Conservation (phyloP, 352 stramenopile genomes). For the Bremia lactucae region DNA sequence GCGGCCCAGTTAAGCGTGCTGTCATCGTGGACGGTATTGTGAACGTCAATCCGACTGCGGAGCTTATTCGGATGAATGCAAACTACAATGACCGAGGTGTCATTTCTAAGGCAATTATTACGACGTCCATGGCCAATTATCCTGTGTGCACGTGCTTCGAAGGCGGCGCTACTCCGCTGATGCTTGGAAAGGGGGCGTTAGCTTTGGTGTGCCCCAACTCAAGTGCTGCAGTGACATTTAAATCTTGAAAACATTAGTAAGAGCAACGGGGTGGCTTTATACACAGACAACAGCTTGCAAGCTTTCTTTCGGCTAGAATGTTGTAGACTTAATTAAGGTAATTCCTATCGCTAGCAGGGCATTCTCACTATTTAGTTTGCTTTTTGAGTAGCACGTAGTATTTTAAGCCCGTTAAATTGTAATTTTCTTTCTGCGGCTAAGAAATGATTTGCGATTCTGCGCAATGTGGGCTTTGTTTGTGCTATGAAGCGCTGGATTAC, state of each 20-base stretch:
- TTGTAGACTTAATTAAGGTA: constrained; percentile 16
- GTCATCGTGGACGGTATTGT: constrained; percentile 39
- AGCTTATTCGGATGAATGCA: constrained; percentile 54
- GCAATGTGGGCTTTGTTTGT: constrained; percentile 49
- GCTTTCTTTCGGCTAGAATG: constrained; percentile 20
- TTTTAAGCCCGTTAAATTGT: constrained; percentile 77
- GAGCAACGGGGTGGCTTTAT: not conserved
- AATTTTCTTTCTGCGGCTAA: constrained; percentile 86
- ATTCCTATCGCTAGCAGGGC: constrained; percentile 24
- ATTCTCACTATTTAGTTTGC: constrained; percentile 24
- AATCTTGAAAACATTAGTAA: constrained; percentile 1
- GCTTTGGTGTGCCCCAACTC: constrained; percentile 23
- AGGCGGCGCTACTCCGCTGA: constrained; percentile 16
- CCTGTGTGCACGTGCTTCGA: constrained; percentile 23
- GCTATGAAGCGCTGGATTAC: constrained; percentile 55
- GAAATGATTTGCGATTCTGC: constrained; percentile 72
- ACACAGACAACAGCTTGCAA: constrained; percentile 8
- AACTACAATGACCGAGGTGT: constrained; percentile 62
- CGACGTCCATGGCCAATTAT: constrained; percentile 14
- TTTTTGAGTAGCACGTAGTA: constrained; percentile 66
- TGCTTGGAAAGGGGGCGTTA: constrained; percentile 18
- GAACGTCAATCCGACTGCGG: constrained; percentile 36
- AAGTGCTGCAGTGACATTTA: constrained; percentile 16
- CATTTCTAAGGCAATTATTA: constrained; percentile 34
- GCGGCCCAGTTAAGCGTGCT: constrained; percentile 45